Evolutionary conservation across 2,329 filamentous ascomycete genomes (phyloP).

Genomic region (Apiospora hydei): DNA sequence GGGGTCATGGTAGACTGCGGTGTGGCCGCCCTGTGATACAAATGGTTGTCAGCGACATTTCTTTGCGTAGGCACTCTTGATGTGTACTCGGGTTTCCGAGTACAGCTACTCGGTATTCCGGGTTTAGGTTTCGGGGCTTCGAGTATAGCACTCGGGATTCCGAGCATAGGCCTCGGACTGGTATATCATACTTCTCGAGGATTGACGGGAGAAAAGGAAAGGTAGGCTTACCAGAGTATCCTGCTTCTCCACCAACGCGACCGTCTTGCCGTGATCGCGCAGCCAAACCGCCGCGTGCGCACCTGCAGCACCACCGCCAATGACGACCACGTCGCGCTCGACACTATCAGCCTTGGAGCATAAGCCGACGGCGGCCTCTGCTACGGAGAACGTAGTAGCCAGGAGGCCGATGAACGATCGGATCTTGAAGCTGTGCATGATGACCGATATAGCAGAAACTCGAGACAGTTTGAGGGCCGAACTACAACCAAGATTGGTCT

Average conservation of each 20-base stretch:
- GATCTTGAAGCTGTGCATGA: neutral
- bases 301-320: constrained; percentile 25
- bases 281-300: constrained; percentile 23
- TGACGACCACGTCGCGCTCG: constrained; percentile 23
- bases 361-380: neutral
- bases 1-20: constrained; percentile 24
- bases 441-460: neutral
- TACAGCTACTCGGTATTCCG: neutral
- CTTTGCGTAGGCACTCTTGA: neutral
- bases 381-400: neutral
- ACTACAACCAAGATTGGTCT: neutral
- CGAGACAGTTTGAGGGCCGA: neutral
- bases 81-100: neutral
- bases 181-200: neutral
- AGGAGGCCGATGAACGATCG: neutral
- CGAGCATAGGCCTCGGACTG: no score
- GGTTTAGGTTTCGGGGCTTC: neutral
- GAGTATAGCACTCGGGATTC: neutral
- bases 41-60: neutral
- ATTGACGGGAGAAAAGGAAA: neutral
- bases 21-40: constrained; percentile 22
- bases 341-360: neutral
- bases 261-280: constrained; percentile 18
- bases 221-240: neutral
- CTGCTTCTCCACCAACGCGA: constrained; percentile 22